Conservation (phyloP, 1,139 yeast genomes). For the Zygotorulaspora mrakii region DNA sequence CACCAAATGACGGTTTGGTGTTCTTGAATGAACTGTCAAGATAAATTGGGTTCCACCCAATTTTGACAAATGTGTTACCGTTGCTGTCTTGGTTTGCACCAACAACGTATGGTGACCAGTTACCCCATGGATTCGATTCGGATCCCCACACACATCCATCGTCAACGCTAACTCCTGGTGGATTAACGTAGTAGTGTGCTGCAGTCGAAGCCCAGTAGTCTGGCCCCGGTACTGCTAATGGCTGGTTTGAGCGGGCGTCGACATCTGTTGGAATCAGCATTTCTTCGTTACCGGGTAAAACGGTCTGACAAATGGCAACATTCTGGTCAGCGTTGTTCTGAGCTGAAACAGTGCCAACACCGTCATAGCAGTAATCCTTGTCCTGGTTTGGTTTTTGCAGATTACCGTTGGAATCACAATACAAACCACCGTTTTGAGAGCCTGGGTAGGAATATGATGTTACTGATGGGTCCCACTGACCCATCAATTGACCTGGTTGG, state of each 20-base stretch:
- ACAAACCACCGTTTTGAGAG: constrained; percentile 76
- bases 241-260: constrained; percentile 43
- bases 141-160: constrained; percentile 89
- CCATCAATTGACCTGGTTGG: constrained; percentile 76
- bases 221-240: constrained; percentile 80
- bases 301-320: constrained; percentile 89
- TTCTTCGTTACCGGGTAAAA: constrained; percentile 88
- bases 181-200: constrained; percentile 80
- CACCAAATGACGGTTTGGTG: constrained; percentile 62
- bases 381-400: constrained; percentile 58
- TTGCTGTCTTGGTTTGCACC: constrained; percentile 74
- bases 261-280: constrained; percentile 84
- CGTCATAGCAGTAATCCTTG: constrained; percentile 66
- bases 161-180: constrained; percentile 73
- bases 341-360: constrained; percentile 67
- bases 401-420: constrained; percentile 68
- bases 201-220: constrained; percentile 73
- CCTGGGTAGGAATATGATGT: constrained; percentile 61
- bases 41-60: constrained; percentile 89
- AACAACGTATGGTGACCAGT: constrained; percentile 92
- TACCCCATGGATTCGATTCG: constrained; percentile 62
- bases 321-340: constrained; percentile 49
- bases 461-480: constrained; percentile 67
- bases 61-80: constrained; percentile 71
- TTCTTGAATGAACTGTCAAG: constrained; percentile 57